These are phyloP conservation scores for Ganoderma leucocontextum DNA, from an alignment of 1,284 basidiomycete species.

Conservation along the genomic window DNA sequence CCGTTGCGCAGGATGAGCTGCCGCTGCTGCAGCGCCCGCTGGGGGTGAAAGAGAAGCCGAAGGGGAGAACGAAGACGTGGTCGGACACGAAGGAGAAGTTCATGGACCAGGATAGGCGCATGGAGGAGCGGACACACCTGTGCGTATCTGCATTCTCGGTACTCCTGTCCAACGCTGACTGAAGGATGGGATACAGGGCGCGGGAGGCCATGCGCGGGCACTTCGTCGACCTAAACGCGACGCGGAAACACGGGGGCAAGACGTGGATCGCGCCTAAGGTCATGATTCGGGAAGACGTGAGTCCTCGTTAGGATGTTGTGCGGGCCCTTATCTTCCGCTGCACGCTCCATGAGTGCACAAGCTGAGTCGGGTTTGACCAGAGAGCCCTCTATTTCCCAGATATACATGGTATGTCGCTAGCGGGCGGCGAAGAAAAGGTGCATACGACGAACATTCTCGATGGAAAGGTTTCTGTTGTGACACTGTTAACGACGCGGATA, in stretches of 20 bases:
- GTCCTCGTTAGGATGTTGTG: constrained; percentile 41
- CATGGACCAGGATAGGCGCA: constrained; percentile 75
- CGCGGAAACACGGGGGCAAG: constrained; percentile 89
- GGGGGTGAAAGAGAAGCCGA: constrained; percentile 72
- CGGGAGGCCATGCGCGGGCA: constrained; percentile 90
- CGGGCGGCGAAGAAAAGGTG: constrained; percentile 55
- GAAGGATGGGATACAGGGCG: constrained; percentile 58
- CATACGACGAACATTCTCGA: constrained; percentile 84
- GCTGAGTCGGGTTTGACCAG: constrained; percentile 48
- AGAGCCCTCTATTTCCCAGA: constrained; percentile 93
- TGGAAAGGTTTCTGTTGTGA: constrained; percentile 82
- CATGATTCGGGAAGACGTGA: constrained; percentile 88
- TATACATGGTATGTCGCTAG: constrained; percentile 78
- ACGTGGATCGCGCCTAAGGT: constrained; percentile 93
- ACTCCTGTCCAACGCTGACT: constrained; percentile 5
- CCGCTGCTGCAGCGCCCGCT: constrained; percentile 75
- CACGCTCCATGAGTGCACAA: neutral
- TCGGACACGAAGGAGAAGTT: constrained; percentile 75
- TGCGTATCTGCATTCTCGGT: constrained; percentile 45
- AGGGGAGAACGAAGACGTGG: constrained; percentile 64
- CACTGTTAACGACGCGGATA: constrained; percentile 84
- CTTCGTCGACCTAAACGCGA: constrained; percentile 89
- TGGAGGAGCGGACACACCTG: constrained; percentile 82
- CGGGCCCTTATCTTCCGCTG: neutral
- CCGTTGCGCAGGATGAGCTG: constrained; percentile 44